Evolutionary conservation across 345 rosid species (phyloP).

Genomic region (Mangifera indica): DNA sequence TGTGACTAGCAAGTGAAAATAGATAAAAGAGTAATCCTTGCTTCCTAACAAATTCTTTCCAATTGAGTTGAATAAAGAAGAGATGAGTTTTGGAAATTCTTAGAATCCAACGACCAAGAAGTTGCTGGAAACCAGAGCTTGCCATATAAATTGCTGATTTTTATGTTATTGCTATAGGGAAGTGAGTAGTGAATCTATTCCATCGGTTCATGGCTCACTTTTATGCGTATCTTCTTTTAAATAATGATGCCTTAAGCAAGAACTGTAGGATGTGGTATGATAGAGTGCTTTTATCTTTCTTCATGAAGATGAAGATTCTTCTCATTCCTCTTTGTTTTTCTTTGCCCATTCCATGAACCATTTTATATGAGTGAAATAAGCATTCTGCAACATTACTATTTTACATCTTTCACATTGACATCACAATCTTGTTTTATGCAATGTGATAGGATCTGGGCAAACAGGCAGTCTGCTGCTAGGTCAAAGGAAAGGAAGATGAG

Average conservation of each 20-base stretch:
- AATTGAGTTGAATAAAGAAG: too few relatives aligned
- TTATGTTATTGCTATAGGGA: background rate
- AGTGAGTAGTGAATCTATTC: constrained; percentile 1
- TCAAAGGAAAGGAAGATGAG: constrained; percentile 97
- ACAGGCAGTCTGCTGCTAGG: constrained; percentile 96
- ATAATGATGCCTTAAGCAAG: background rate
- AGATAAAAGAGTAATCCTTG: too few relatives aligned
- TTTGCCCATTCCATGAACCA: background rate
- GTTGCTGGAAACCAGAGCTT: too few relatives aligned
- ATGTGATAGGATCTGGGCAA: constrained; percentile 81
- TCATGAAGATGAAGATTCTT: background rate
- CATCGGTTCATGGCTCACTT: background rate
- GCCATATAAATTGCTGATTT: too few relatives aligned
- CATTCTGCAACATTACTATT: background rate
- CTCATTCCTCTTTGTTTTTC: background rate
- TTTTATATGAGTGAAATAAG: background rate
- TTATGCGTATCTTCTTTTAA: background rate
- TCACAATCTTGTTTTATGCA: constrained; percentile 7
- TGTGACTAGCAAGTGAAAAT: too few relatives aligned
- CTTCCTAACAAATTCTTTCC: too few relatives aligned
- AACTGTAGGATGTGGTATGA: background rate
- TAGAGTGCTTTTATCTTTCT: background rate
- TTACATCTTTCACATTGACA: constrained; percentile 1
- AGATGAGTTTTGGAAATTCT: too few relatives aligned
- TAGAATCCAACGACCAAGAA: too few relatives aligned